Evolutionary conservation across 768 basidiomycete species (phyloP).

Genomic region (Gelatoporia subvermispora): DNA sequence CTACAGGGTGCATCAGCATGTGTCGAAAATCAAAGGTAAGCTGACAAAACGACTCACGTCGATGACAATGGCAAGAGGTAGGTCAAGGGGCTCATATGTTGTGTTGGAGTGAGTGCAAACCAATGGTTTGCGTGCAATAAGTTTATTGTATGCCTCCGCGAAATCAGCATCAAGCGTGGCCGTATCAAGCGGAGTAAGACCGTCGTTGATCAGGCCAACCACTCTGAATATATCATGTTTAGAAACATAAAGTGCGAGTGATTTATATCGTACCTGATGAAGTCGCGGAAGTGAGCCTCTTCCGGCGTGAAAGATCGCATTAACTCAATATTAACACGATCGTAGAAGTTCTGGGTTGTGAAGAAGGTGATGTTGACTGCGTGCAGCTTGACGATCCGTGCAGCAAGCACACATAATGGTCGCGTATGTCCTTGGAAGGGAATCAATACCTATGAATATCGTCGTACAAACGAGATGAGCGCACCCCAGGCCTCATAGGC

Average conservation of each 20-base stretch:
- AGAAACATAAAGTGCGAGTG: neutral
- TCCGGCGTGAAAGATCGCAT: constrained; percentile 2
- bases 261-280: constrained; percentile 6
- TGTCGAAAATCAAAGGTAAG: neutral
- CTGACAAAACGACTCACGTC: constrained; percentile 9
- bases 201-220: constrained; percentile 2
- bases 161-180: constrained; percentile 5
- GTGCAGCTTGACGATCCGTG: constrained; percentile 10
- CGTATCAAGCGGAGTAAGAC: neutral
- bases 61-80: constrained; percentile 9
- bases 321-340: constrained; percentile 7
- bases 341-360: constrained; percentile 1
- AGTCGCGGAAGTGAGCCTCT: neutral
- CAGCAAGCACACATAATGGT: constrained; percentile 7
- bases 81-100: neutral
- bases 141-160: constrained; percentile 4
- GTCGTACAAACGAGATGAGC: neutral
- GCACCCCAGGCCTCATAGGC: constrained; percentile 6
- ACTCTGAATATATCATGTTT: neutral
- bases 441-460: neutral
- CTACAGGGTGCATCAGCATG: neutral
- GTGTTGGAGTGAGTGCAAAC: constrained; percentile 4
- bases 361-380: constrained; percentile 9
- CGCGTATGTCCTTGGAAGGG: constrained; percentile 9
- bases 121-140: constrained; percentile 1